Evolutionary conservation across 305 asterid species (phyloP).

Genomic region (Solanum hybrid): DNA sequence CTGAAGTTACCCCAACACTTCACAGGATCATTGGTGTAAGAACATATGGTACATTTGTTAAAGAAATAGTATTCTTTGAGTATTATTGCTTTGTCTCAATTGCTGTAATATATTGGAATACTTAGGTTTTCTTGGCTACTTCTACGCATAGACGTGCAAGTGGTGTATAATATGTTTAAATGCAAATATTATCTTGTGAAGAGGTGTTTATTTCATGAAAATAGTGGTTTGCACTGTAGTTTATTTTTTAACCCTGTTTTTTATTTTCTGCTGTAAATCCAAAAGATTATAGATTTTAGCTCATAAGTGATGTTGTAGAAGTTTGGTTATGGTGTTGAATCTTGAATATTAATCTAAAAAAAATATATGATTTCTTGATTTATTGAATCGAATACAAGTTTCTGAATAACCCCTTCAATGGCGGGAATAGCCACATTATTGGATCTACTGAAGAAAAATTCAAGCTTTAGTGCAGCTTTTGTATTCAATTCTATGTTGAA

Average conservation of each 20-base stretch:
- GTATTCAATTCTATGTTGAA: background rate
- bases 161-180: background rate
- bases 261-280: background rate
- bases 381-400: background rate
- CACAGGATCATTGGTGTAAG: background rate
- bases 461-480: background rate
- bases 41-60: background rate
- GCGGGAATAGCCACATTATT: background rate
- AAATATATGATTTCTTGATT: background rate
- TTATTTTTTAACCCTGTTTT: too few species aligned
- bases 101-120: background rate
- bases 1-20: background rate
- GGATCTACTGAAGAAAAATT: background rate
- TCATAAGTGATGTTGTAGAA: background rate
- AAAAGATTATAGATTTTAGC: background rate
- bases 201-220: background rate
- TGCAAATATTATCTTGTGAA: background rate
- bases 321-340: background rate
- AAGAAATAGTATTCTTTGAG: background rate
- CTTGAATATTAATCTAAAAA: background rate
- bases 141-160: background rate
- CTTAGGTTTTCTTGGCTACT: background rate
- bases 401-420: background rate
- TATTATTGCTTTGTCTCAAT: too few species aligned
- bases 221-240: background rate